phyloP scores from a whole-genome alignment of 306 rosid species.

The Lathyrus aphaca region DNA sequence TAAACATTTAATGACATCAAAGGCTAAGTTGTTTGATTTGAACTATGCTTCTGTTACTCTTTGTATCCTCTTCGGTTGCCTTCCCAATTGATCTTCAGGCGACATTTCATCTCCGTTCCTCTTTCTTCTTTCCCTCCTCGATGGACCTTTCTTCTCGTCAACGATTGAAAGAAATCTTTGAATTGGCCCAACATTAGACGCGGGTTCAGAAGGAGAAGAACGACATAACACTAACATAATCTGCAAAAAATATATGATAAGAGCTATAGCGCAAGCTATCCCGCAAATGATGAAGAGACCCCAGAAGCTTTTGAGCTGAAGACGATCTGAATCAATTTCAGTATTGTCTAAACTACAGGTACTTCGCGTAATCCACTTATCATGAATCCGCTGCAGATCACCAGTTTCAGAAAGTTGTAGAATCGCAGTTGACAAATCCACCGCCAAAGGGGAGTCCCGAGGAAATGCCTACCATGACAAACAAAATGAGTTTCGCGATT shows the following conservation, averaged over 20 bases:
- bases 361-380: constrained; percentile 80
- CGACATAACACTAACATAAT: constrained; percentile 48
- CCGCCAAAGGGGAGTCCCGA: constrained; percentile 86
- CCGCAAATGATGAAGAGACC: constrained; percentile 90
- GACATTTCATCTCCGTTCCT: constrained; percentile 60
- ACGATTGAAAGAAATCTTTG: constrained; percentile 66
- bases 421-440: constrained; percentile 90
- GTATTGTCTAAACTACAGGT: constrained; percentile 56
- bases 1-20: constrained; percentile 20
- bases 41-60: constrained; percentile 18
- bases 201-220: constrained; percentile 44
- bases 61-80: constrained; percentile 47
- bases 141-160: constrained; percentile 66
- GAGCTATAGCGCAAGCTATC: constrained; percentile 69
- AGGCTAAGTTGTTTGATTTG: constrained; percentile 26
- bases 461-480: constrained; percentile 74
- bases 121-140: constrained; percentile 53
- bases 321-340: constrained; percentile 73
- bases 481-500: constrained; percentile 8
- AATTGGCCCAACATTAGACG: constrained; percentile 39
- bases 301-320: constrained; percentile 87
- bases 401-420: constrained; percentile 93
- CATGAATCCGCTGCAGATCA: constrained; percentile 90
- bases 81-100: constrained; percentile 40
- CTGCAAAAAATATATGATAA: constrained; percentile 59